Base-by-base conservation (phyloP, 176 grass and related monocot species). In the Avena eriantha region DNA sequence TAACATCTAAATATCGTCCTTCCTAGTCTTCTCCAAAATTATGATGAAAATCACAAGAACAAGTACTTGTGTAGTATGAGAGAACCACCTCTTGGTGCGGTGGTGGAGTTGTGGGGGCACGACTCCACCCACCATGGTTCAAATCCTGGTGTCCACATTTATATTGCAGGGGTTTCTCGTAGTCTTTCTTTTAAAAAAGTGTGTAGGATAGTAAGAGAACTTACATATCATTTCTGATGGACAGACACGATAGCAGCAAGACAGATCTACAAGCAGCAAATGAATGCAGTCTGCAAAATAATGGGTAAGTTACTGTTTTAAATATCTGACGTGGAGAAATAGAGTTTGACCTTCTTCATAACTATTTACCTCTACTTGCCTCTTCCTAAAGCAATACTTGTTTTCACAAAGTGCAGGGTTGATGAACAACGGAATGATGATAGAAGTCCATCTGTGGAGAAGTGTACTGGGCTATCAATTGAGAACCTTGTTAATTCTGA, bases 221-320 rank as follows among this genome's bases (percentile, higher is more conserved):
- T 73, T 69, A 90, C 47, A 14, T 17, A 15, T 49, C 16, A 54
- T 33, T 61, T 76, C 73, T 81, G 48, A 81, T 88, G 59, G 68
- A 47, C 86, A 91, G 90, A 74, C 76, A 91, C 11, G 70, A 23
- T 45, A 70, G 29, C 41, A 45, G 4, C 41, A 69, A 67, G 49
- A 64, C 29, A 53, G 53, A 85, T 21, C 75, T 74, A 60, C 50
- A 24, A 43, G 70, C 85, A 59, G 77, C 78, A 77, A 85, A 80
- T 63, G 80, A 63, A 63, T 88, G 33, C 33, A 82, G 4, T 77
- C 86, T 77, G 65, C 59, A 81, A 79, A 76, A 76, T 83, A 80
- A 89, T 83, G 81, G 87, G 83, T 86, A 86, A 86, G 79, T 0
- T 79, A 51, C 60, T 85, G 71, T 26, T 76, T 35, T 23, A 47